Evolutionary conservation across 768 basidiomycete species (phyloP), one percentile per base, ranked within the genome.

Genomic region (Leccinum variicolor): DNA sequence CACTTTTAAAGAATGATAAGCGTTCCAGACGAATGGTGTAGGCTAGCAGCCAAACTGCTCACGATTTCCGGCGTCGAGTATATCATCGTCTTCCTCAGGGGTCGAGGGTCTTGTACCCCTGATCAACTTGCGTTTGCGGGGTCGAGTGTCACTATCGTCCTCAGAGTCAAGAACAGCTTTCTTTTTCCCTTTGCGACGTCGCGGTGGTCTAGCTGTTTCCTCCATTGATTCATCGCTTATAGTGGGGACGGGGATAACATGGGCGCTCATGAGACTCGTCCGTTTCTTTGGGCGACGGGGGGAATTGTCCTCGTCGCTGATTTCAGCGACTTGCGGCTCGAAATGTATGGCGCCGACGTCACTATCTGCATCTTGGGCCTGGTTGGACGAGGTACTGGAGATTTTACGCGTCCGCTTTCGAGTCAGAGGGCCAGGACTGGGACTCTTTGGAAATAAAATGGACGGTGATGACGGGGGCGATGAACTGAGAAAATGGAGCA

Each of bases 31-130:
- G 33, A 52, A 58, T 15, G 4, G n/a, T 15, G 36, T 51, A 50
- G 46, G 17, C 8, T 17, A 17, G 11, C 3, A 39, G 23, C 34
- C 31, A 49, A 54, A 49, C 7, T 52, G 70, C 81, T 66, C 64
- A 87, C 89, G 77, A 59, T 84, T 75, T 75, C 81, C 75, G 62
- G 84, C 76, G 17, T 75, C 76, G 39, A 79, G 61, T 19, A 77
- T 62, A 50, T 81, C 67, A 3, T 64, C 81, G 28, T 80, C 75
- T 21, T 76, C 79, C 19, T 77, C 75, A 6, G 75, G 78, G 4
- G 76, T 74, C 8, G 72, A 72, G 29, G 79, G 77, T 61, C 77
- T 73, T 29, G 64, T 60, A 21, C 78, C 79, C 66, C 77, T 81
- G 53, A 77, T 64, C 17, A 81, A 62, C 64, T 78, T 79, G 43